Evolutionary conservation across 2,329 filamentous ascomycete genomes (phyloP).

Genomic region (Aspergillus cejpii): DNA sequence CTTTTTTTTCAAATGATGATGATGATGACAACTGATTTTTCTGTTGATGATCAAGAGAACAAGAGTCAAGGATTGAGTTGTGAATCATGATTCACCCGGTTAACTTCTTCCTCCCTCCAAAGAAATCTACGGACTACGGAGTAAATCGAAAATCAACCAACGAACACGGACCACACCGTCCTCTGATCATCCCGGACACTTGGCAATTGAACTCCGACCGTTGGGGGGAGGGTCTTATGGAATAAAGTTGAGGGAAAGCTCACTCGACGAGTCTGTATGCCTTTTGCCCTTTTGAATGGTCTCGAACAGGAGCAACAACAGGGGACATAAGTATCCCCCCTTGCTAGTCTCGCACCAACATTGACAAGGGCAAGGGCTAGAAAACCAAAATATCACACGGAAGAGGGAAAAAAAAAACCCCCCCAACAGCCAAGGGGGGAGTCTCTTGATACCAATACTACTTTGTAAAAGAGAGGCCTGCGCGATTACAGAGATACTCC

Average conservation of each 20-base stretch:
- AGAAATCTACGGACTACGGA: neutral
- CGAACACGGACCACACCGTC: constrained; percentile 5
- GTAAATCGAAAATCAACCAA: neutral
- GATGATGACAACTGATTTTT: neutral
- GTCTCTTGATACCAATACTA: constrained; percentile 8
- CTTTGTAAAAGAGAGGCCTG: neutral
- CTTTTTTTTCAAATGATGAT: neutral
- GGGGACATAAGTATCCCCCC: neutral
- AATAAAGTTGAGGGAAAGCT: constrained; percentile 13
- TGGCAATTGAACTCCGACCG: constrained; percentile 10
- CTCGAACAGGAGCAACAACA: constrained; percentile 1
- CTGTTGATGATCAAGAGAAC: neutral
- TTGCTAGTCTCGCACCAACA: neutral
- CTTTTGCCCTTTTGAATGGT: neutral
- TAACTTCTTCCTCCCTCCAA: neutral
- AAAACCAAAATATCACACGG: neutral
- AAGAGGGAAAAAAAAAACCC: neutral
- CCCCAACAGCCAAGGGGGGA: constrained; percentile 2
- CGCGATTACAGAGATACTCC: neutral
- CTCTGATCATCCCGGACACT: constrained; percentile 6
- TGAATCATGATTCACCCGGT: no score
- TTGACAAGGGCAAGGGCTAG: neutral
- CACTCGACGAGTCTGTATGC: neutral
- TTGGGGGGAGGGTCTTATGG: constrained; percentile 6
- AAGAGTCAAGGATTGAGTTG: no score